Evolutionary conservation across 345 rosid genomes (phyloP).

Genomic region (Eucalyptus sp.): DNA sequence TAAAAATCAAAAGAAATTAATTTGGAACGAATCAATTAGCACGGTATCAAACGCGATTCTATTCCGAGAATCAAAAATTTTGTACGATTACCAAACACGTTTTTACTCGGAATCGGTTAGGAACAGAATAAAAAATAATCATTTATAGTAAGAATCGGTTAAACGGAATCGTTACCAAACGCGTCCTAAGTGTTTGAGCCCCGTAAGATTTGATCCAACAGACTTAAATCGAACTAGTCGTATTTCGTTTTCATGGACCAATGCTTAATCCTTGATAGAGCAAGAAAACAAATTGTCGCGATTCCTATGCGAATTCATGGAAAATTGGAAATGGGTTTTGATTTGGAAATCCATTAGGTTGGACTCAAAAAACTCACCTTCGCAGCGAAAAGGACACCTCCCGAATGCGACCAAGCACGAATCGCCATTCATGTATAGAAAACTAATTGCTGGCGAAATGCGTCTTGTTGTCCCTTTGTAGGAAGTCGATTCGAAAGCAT

Average conservation of each 20-base stretch:
- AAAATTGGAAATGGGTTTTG: not conserved
- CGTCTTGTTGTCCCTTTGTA: not conserved
- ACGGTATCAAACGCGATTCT: no score
- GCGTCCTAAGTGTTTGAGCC: no score
- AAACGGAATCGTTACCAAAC: no score
- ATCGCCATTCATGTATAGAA: not conserved
- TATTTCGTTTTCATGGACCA: not conserved
- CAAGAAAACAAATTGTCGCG: not conserved
- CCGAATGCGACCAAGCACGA: not conserved
- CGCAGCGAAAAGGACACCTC: not conserved
- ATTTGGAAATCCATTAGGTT: not conserved
- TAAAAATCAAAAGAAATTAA: no score
- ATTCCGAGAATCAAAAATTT: no score
- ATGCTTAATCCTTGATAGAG: not conserved
- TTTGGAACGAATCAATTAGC: no score
- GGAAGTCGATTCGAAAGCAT: not conserved
- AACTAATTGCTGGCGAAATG: not conserved
- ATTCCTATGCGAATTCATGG: rapidly evolving
- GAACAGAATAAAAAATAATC: no score
- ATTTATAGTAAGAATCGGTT: no score
- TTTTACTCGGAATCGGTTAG: no score
- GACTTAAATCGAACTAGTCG: not conserved
- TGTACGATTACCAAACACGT: no score
- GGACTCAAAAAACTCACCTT: not conserved
- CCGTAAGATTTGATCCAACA: not conserved